Evolutionary conservation across 345 rosid species (phyloP).

Genomic region (Murraya paniculata): DNA sequence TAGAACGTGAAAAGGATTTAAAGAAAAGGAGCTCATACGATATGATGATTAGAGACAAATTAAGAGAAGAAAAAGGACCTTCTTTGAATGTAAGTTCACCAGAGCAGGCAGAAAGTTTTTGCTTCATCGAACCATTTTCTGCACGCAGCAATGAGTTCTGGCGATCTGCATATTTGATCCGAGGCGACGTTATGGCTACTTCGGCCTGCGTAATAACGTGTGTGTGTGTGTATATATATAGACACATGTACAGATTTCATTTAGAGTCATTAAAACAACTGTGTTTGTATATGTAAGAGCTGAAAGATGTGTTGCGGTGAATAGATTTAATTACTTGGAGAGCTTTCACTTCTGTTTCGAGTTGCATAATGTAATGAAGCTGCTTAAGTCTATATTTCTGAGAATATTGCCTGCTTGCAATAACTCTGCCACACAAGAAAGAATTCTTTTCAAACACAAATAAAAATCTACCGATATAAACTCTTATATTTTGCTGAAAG

Average conservation of each 20-base stretch:
- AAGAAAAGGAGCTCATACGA: no score
- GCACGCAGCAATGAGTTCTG: constrained; percentile 21
- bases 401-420: constrained; percentile 25
- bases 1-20: no score
- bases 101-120: neutral
- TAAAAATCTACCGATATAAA: no score
- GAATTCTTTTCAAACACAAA: neutral
- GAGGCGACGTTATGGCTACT: neutral
- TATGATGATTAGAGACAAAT: neutral
- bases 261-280: no score
- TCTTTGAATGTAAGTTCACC: constrained; percentile 11
- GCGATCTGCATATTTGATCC: constrained; percentile 8
- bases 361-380: constrained; percentile 16
- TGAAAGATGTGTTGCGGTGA: neutral
- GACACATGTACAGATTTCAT: neutral
- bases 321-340: constrained; percentile 18
- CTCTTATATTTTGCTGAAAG: no score
- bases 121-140: constrained; percentile 17
- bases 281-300: neutral
- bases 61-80: constrained; percentile 6
- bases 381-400: constrained; percentile 22
- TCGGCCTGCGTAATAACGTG: constrained; percentile 25
- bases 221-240: neutral
- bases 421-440: constrained; percentile 4
- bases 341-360: constrained; percentile 19